phyloP scores from a whole-genome alignment of 805 yeast genomes.

The Kuraishia piskuri region DNA sequence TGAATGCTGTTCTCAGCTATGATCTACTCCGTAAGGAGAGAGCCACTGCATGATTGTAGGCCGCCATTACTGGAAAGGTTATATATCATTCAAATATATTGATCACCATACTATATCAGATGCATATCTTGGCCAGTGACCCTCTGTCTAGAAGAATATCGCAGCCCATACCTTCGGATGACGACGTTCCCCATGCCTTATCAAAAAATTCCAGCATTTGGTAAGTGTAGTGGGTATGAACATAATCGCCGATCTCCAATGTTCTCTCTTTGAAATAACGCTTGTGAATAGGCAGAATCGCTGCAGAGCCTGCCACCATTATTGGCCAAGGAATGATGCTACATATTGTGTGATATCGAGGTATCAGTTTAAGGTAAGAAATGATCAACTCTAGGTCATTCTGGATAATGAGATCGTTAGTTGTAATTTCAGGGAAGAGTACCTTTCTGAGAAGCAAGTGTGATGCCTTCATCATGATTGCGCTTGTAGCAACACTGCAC shows the following conservation, averaged over 20 bases:
- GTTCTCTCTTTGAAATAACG: background rate
- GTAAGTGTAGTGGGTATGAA: conserved; percentile 1
- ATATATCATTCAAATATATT: background rate
- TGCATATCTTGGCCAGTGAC: conserved; percentile 2
- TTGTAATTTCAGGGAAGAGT: background rate
- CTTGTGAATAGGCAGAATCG: background rate
- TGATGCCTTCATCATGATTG: conserved; percentile 2
- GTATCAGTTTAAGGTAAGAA: background rate
- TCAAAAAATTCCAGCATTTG: conserved; percentile 3
- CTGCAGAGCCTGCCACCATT: conserved; percentile 2
- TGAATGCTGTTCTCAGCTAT: conserved; percentile 38
- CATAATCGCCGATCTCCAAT: conserved; percentile 1
- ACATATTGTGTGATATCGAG: background rate
- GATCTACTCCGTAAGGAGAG: conserved; percentile 21
- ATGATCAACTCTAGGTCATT: background rate
- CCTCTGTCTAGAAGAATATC: background rate
- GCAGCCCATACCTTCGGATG: background rate
- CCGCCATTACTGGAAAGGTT: too few relatives aligned
- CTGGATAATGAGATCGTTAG: conserved; percentile 1
- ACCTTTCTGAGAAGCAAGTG: conserved; percentile 2
- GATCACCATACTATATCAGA: background rate
- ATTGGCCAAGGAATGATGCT: conserved; percentile 3
- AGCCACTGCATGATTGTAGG: conserved; percentile 2
- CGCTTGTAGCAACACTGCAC: background rate
- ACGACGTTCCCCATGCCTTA: conserved; percentile 1